Percentiles rank a stretch among this genome's conserved stretches.
phyloP scores from a whole-genome alignment of 768 basidiomycete species.

The Ramaria sp. region DNA sequence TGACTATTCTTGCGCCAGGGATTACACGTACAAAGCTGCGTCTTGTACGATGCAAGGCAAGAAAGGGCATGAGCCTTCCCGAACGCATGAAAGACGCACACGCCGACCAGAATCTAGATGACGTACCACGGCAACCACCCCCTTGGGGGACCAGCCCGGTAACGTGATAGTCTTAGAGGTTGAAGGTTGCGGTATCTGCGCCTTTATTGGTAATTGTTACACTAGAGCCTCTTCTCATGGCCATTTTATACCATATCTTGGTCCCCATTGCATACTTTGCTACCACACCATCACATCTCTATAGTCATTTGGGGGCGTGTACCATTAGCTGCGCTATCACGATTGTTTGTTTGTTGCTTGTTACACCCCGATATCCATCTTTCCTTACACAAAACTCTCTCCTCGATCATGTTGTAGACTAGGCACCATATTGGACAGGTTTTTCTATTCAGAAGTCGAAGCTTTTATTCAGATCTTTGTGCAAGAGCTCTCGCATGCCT shows the following conservation, averaged over 20 bases:
- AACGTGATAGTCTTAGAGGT: not conserved
- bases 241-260: not conserved
- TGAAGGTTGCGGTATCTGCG: not conserved
- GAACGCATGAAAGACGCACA: constrained; percentile 69
- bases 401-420: not conserved
- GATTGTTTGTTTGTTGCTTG: not conserved
- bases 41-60: constrained; percentile 54
- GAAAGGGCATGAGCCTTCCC: constrained; percentile 1
- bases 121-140: constrained; percentile 57
- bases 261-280: not conserved
- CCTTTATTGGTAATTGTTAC: not conserved
- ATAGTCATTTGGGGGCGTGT: not conserved
- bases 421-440: not conserved
- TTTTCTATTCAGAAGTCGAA: constrained; percentile 56
- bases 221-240: not conserved
- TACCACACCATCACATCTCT: not conserved
- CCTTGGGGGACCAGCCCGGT: constrained; percentile 28
- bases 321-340: not conserved
- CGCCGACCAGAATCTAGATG: constrained; percentile 70
- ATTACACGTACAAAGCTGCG: constrained; percentile 79
- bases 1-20: constrained; percentile 35
- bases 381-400: not conserved
- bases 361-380: not conserved
- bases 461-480: constrained; percentile 76
- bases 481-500: constrained; percentile 81